phyloP scores from a whole-genome alignment of 2,329 filamentous ascomycete genomes.

The Aspergillus fijiensis region DNA sequence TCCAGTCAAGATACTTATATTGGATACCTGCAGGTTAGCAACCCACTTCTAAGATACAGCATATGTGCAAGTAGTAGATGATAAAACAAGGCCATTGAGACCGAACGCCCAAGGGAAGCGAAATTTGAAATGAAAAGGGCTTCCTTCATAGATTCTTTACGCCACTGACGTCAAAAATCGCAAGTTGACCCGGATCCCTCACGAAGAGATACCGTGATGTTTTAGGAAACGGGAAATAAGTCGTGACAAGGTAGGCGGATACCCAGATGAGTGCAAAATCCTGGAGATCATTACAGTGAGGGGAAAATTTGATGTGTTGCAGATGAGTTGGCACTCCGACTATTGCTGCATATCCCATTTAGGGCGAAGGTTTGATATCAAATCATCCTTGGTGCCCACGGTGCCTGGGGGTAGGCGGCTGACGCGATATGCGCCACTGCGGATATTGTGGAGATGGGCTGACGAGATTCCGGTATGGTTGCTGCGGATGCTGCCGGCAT shows the following conservation, averaged over 20 bases:
- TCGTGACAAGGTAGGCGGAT: conserved; percentile 20
- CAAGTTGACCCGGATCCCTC: conserved; percentile 12
- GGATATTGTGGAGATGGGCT: conserved; percentile 68
- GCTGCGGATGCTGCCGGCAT: conserved; percentile 58
- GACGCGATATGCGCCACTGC: conserved; percentile 79
- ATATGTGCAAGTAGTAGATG: conserved; percentile 11
- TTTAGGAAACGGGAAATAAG: conserved; percentile 16
- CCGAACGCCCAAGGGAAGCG: conserved; percentile 13
- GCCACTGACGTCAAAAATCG: conserved; percentile 18
- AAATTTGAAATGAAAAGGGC: conserved; percentile 14
- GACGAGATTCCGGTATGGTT: conserved; percentile 77
- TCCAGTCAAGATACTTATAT: neutral
- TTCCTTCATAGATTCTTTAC: conserved; percentile 23
- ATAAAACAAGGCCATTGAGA: conserved; percentile 8
- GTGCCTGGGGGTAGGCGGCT: conserved; percentile 78
- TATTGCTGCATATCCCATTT: conserved; percentile 51
- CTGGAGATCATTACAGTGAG: conserved; percentile 21
- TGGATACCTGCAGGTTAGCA: neutral
- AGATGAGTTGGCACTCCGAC: conserved; percentile 16
- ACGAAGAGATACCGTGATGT: conserved; percentile 12
- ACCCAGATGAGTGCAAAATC: conserved; percentile 12
- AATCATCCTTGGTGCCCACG: conserved; percentile 72
- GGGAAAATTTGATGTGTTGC: neutral
- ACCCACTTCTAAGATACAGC: neutral
- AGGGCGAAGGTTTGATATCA: conserved; percentile 59